Conservation (phyloP, 2,329 filamentous ascomycete genomes). For the Cytospora leucostoma region DNA sequence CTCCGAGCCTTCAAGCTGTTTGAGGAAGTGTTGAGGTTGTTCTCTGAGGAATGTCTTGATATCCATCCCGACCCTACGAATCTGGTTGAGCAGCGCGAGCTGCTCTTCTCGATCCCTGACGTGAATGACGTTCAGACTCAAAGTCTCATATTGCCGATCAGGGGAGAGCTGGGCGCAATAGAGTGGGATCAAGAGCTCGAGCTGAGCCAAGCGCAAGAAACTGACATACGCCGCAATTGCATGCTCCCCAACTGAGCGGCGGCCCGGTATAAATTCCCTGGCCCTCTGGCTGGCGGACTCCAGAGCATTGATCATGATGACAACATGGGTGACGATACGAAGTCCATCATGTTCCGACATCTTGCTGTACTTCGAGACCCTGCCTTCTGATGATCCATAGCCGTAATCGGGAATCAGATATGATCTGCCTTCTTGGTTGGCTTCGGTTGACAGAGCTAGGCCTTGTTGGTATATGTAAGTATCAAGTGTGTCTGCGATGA, state of each 20-base stretch:
- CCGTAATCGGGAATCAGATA: conserved; percentile 46
- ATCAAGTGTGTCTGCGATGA: conserved; percentile 66
- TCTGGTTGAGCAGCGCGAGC: conserved; percentile 68
- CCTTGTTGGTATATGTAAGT: conserved; percentile 63
- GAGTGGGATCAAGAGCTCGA: conserved; percentile 78
- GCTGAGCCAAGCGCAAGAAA: conserved; percentile 69
- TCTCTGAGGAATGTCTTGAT: conserved; percentile 71
- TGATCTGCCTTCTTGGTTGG: conserved; percentile 45
- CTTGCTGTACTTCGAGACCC: conserved; percentile 52
- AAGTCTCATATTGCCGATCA: conserved; percentile 65
- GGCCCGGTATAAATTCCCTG: conserved; percentile 42
- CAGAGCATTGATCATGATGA: conserved; percentile 66
- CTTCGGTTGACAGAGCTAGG: conserved; percentile 49
- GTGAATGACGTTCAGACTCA: conserved; percentile 76
- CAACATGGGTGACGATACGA: conserved; percentile 68
- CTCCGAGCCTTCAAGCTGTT: conserved; percentile 46
- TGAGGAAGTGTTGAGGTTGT: conserved; percentile 58
- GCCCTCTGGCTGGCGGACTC: conserved; percentile 45
- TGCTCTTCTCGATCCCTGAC: conserved; percentile 68
- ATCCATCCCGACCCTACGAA: conserved; percentile 74
- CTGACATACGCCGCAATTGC: conserved; percentile 81
- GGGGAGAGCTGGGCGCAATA: conserved; percentile 80
- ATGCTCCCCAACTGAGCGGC: conserved; percentile 54
- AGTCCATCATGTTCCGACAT: conserved; percentile 64
- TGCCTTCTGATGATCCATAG: conserved; percentile 38